Base-by-base conservation (phyloP, 2,329 filamentous ascomycete genomes). In the Talaromyces verruculosus region DNA sequence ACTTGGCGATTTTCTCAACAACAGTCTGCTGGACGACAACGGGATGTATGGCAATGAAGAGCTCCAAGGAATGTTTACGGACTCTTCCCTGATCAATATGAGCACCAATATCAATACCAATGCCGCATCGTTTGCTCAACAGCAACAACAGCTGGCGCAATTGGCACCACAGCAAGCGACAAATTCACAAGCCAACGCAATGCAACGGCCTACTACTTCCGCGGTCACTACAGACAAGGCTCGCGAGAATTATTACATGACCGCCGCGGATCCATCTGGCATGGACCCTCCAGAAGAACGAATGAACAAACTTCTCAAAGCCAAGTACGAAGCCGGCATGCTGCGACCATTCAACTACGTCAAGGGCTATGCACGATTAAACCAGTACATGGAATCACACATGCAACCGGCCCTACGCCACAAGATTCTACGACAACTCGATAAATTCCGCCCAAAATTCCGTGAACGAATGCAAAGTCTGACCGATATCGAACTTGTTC, bases 311-410 rank as follows among this genome's bases (percentile, higher is more conserved):
- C 87, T 99, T 6, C 87, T 99, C 65, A 91, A 91, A 76, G 95
- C 95, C 69, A 99, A 99, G 79, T 96, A 97, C 79, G 93, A 98
- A 71, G 95, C 95, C 0, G 95, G 95, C 1, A 84, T 99, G 73
- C 83, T 99, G 66, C 95, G 93, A 75, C 95, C 95, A 1, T 99
- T 99, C 84, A 98, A 98, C 81, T 99, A 99, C 78, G 92, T 98
- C 72, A 96, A 96, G 74, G 95, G 95, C 13, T 99, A 99, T 77
- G 90, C 92, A 11, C 87, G 93, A 37, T 83, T 99, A 58, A 92
- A 93, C 69, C 88, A 90, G 68, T 99, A 97, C 77, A 93, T 99
- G 84, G 93, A 97, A 73, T 88, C 89, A 67, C 89, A 98, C 75
- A 90, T 98, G 76, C 88, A 91, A 63, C 87, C 90, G 28, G 83